Percentiles rank a stretch among this genome's conserved stretches.
phyloP scores from a whole-genome alignment of 129 eudicot genomes.

The Chrysanthemum seticuspe region DNA sequence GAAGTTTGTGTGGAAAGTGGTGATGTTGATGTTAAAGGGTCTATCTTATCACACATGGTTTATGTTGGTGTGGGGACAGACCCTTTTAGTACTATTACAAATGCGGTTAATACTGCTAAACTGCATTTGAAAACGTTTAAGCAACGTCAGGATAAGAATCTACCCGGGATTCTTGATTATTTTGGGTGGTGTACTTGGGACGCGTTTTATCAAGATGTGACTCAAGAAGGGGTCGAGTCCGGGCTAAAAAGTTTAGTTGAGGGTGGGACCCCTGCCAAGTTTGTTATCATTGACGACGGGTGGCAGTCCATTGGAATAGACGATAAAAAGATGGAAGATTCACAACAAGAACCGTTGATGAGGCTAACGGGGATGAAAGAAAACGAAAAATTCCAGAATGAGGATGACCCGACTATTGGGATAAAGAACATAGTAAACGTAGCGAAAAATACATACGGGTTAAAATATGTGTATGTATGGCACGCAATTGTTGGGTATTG shows the following conservation, averaged over 20 bases:
- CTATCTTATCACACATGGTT: slow-evolving; percentile 41
- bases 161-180: slow-evolving; percentile 62
- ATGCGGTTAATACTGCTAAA: slow-evolving; percentile 52
- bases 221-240: slow-evolving; percentile 75
- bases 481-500: slow-evolving; percentile 82
- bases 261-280: slow-evolving; percentile 70
- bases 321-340: slow-evolving; percentile 17
- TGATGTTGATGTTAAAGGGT: slow-evolving; percentile 43
- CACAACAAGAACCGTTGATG: slow-evolving; percentile 32
- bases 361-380: slow-evolving; percentile 86
- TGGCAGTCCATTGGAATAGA: slow-evolving; percentile 82
- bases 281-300: slow-evolving; percentile 81
- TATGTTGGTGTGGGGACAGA: slow-evolving; percentile 60
- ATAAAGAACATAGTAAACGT: slow-evolving; percentile 61
- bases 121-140: slow-evolving; percentile 54
- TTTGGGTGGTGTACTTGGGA: slow-evolving; percentile 98
- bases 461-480: slow-evolving; percentile 83
- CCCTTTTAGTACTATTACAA: slow-evolving; percentile 53
- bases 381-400: slow-evolving; percentile 62
- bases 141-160: slow-evolving; percentile 61
- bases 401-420: slow-evolving; percentile 62
- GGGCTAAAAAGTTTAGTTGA: slow-evolving; percentile 59
- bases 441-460: slow-evolving; percentile 55
- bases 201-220: slow-evolving; percentile 78
- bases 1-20: slow-evolving; percentile 74